Evolutionary conservation across 768 basidiomycete genomes (phyloP), one percentile per base, ranked within the genome.

Genomic region (Rhizopogon vinicolor): DNA sequence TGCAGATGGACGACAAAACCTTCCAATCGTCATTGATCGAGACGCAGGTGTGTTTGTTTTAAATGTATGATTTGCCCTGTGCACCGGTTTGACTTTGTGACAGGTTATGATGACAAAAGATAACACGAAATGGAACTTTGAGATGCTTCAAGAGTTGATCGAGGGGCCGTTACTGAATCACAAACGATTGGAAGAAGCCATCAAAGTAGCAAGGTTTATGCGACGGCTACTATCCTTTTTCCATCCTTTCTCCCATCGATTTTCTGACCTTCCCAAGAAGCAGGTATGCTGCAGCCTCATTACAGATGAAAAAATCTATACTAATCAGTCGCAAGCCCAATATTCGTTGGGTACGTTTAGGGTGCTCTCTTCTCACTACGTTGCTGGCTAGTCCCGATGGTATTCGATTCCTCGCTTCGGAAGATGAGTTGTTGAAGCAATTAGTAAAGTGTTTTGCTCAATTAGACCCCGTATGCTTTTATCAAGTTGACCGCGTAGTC

Each of bases 1-100:
- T 97, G 81, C 90, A 93, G 72, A 91, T 98, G 84, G 97, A 99
- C 67, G 97, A 98, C 69, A 87, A 80, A 67, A 82, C 88, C 4
- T 99, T 98, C 71, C 92, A 95, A 65, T 76, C 85, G 4, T 81
- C 78, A 41, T 75, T 99, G 49, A 77, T 94, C 19, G 93, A 97
- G 62, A 92, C 93, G 2, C 91, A 93, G 72, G 93, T 93, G 51
- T 57, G 67, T 67, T 12, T 22, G 13, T 13, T 43, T 56, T 28
- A 19, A 19, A 42, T 55, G 39, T 25, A 25, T 25, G 16, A 13
- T 33, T 25, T 37, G 56, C 52, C 19, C 13, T n/a, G 51, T n/a
- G 37, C 39, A 33, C 43, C 37, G 45, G 18, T n/a, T 7, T 44
- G 35, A 28, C 45, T 61, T 29, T 51, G 8, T 25, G 39, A 53